Evolutionary conservation across 352 stramenopile genomes (phyloP).

Genomic region (Globisporangium emineosum): DNA sequence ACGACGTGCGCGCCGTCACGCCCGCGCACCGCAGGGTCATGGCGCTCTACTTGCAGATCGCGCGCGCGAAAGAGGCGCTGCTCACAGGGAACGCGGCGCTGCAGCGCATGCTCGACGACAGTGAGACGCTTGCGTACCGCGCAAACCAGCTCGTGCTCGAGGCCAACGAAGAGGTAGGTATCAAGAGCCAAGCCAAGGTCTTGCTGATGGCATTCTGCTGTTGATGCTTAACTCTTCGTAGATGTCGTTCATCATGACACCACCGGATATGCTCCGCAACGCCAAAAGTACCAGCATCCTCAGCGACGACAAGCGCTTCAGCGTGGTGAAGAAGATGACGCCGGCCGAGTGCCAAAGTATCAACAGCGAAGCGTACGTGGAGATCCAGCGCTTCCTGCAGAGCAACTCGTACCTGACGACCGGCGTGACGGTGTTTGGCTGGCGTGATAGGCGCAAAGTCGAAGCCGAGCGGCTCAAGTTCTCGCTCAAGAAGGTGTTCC

Average conservation of each 20-base stretch:
- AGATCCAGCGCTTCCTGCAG: slow-evolving; percentile 39
- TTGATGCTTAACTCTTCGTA: too few species aligned
- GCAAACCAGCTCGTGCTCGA: slow-evolving; percentile 33
- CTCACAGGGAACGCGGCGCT: slow-evolving; percentile 48
- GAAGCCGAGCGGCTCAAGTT: slow-evolving; percentile 28
- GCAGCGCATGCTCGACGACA: slow-evolving; percentile 34
- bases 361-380: too few species aligned
- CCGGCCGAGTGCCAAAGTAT: slow-evolving; percentile 38
- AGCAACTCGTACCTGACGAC: slow-evolving; percentile 33
- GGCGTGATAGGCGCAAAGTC: slow-evolving; percentile 26
- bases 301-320: too few species aligned
- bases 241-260: too few species aligned
- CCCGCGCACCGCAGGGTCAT: slow-evolving; percentile 6
- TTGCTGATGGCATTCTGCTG: too few species aligned
- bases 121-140: slow-evolving; percentile 40
- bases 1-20: background rate
- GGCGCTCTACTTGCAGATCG: slow-evolving; percentile 48
- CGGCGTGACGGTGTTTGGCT: slow-evolving; percentile 29
- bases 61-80: slow-evolving; percentile 46
- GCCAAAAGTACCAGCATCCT: too few species aligned
- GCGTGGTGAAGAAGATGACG: too few species aligned
- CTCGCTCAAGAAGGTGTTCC: slow-evolving; percentile 31
- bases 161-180: slow-evolving; percentile 19
- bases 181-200: too few species aligned
- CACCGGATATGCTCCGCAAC: too few species aligned